Conservation (phyloP, 257 asterid species). For the Agastache rugosa region DNA sequence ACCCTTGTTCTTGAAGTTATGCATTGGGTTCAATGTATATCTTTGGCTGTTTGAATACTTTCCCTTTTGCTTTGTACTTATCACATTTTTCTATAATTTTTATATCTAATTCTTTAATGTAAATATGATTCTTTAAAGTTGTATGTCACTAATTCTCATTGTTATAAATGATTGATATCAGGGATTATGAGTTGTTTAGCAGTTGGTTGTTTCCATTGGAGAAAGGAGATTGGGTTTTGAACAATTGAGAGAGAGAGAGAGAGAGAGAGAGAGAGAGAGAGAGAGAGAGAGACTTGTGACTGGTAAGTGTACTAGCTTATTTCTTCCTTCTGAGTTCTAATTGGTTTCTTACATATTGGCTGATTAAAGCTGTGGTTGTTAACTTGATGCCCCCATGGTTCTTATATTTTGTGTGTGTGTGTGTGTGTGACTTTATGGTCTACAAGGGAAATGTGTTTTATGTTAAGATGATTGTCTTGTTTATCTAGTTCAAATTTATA, state of each 20-base stretch:
- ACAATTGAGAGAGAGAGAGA: background rate
- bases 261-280: background rate
- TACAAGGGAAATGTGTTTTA: background rate
- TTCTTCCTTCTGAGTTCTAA: background rate
- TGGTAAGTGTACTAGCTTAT: conserved; percentile 10
- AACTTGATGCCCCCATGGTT: background rate
- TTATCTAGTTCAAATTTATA: background rate
- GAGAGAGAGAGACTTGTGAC: background rate
- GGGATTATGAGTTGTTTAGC: conserved; percentile 24
- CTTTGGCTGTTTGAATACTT: conserved; percentile 10
- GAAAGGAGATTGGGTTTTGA: conserved; percentile 12
- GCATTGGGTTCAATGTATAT: background rate
- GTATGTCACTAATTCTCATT: background rate
- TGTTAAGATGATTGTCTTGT: conserved; percentile 12
- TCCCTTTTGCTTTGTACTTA: background rate
- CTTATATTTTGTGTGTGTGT: background rate
- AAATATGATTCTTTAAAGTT: background rate
- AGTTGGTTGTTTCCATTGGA: conserved; percentile 20
- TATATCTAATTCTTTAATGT: background rate
- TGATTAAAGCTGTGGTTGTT: background rate
- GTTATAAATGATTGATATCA: background rate
- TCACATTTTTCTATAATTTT: background rate
- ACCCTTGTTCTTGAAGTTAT: background rate
- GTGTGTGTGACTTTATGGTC: background rate
- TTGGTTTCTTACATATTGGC: background rate